Conservation (phyloP, 2,329 filamentous ascomycete species). For the Saccharata proteae region DNA sequence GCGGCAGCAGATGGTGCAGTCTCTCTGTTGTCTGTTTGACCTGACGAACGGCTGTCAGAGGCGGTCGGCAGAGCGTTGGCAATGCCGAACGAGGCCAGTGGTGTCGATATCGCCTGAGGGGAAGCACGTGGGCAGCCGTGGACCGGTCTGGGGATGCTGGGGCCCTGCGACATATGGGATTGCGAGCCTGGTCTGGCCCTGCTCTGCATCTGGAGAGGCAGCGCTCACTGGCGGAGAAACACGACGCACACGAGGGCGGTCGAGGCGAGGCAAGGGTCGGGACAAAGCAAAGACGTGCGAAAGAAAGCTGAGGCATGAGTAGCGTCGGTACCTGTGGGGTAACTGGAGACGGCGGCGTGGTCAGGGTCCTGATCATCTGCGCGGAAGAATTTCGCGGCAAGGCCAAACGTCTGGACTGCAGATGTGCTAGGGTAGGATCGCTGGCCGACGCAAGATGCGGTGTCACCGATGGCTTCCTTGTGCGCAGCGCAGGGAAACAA, state of each 20-base stretch:
- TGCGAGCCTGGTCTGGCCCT: conserved; percentile 6
- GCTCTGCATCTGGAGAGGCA: too few relatives aligned
- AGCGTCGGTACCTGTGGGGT: too few relatives aligned
- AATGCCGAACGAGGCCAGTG: not conserved
- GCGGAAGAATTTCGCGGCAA: conserved; percentile 1
- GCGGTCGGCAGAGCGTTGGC: not conserved
- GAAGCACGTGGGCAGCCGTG: not conserved
- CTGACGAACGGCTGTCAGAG: conserved; percentile 1
- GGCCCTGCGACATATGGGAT: conserved; percentile 6
- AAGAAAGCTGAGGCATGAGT: too few relatives aligned
- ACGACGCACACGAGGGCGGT: conserved; percentile 2
- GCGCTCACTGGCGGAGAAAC: conserved; percentile 3
- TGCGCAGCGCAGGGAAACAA: too few relatives aligned
- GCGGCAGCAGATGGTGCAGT: too few relatives aligned
- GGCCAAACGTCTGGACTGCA: conserved; percentile 1
- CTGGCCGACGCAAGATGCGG: conserved; percentile 4
- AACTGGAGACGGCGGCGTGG: too few relatives aligned
- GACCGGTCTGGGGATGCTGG: conserved; percentile 3
- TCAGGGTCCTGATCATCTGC: too few relatives aligned
- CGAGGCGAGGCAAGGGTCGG: conserved; percentile 4
- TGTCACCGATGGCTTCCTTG: conserved; percentile 4
- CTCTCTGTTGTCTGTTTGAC: too few relatives aligned
- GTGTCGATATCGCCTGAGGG: not conserved
- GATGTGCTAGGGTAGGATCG: conserved; percentile 1
- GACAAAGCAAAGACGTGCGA: conserved; percentile 1